Evolutionary conservation across 1,139 yeast genomes (phyloP).

Genomic region (Magnusiomyces clavatus): DNA sequence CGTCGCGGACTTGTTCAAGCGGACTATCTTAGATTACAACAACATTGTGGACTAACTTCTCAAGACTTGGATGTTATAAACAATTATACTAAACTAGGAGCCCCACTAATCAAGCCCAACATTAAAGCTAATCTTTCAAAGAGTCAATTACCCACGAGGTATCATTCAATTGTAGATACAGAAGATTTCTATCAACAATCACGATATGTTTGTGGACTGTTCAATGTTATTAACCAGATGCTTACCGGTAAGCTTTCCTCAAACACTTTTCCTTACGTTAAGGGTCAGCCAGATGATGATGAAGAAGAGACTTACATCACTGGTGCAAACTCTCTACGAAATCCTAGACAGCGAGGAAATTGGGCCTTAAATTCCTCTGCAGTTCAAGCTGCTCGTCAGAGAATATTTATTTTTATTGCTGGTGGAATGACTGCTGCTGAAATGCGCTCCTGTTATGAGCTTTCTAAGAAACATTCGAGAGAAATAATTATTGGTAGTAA

Average conservation of each 20-base stretch:
- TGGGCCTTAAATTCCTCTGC: constrained; percentile 58
- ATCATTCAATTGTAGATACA: constrained; percentile 54
- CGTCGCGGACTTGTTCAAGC: constrained; percentile 75
- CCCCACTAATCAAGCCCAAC: constrained; percentile 48
- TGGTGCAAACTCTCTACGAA: constrained; percentile 47
- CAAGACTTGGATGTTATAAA: constrained; percentile 56
- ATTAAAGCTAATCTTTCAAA: constrained; percentile 28
- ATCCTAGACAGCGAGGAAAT: constrained; percentile 68
- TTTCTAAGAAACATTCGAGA: constrained; percentile 27
- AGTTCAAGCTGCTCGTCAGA: constrained; percentile 47
- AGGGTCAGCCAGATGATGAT: constrained; percentile 62
- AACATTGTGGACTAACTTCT: constrained; percentile 58
- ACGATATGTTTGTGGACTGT: constrained; percentile 66
- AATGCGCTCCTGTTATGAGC: constrained; percentile 65
- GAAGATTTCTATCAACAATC: constrained; percentile 68
- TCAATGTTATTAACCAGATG: constrained; percentile 47
- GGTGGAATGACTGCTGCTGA: constrained; percentile 91
- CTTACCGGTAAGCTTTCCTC: constrained; percentile 46
- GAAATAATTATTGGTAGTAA: constrained; percentile 84
- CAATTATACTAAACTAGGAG: constrained; percentile 62
- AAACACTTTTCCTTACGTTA: constrained; percentile 60
- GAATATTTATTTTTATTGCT: constrained; percentile 71
- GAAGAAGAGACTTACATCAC: constrained; percentile 42
- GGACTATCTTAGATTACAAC: constrained; percentile 64
- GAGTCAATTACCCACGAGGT: constrained; percentile 17